A percentile compares a stretch with the other conserved stretches of the same genome.
Evolutionary conservation across 306 rosid species (phyloP).

Genomic region (Quercus variabilis): DNA sequence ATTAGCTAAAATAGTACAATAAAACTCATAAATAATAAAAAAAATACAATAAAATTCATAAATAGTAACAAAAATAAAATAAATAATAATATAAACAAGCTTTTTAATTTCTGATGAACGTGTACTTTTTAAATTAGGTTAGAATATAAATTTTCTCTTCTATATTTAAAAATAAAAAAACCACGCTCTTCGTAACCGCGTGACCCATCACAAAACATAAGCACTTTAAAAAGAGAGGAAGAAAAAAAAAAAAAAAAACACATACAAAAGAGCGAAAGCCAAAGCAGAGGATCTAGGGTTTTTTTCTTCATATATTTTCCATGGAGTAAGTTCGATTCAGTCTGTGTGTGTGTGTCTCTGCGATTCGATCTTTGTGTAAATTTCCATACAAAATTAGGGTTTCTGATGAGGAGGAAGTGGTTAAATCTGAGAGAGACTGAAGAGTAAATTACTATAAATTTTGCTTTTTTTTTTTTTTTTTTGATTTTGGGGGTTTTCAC

Average conservation of each 20-base stretch:
- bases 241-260: no score
- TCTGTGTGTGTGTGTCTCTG: background rate
- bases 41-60: fast-evolving
- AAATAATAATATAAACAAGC: fast-evolving
- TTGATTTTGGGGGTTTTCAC: background rate
- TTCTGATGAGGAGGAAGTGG: background rate
- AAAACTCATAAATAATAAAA: fast-evolving
- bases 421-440: conserved; percentile 7
- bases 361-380: conserved; percentile 10
- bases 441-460: background rate
- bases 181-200: conserved; percentile 20
- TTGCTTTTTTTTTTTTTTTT: no score
- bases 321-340: background rate
- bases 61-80: no score
- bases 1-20: no score
- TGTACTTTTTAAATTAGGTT: no score
- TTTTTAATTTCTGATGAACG: no score
- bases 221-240: background rate
- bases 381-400: background rate
- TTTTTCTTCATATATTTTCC: background rate
- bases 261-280: conserved; percentile 2
- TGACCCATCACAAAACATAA: background rate
- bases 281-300: conserved; percentile 43
- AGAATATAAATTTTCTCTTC: no score
- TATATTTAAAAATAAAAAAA: no score